A percentile compares a stretch with the other conserved stretches of the same genome.
These are phyloP conservation scores for Cicer chorassanicum DNA, from an alignment of 306 rosid species.

Conservation along the genomic window DNA sequence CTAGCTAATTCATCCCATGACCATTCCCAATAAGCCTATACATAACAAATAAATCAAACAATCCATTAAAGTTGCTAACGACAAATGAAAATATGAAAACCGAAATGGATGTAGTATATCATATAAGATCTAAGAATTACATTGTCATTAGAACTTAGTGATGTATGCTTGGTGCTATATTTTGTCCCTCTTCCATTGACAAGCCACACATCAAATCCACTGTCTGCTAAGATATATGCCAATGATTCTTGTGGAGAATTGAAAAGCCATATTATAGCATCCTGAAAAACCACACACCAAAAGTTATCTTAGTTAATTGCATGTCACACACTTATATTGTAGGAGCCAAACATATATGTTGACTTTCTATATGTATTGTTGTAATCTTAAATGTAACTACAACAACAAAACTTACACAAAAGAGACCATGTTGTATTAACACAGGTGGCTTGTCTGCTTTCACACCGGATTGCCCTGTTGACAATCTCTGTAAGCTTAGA, in stretches of 20 bases:
- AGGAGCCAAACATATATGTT: background rate
- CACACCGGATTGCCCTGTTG: constrained; percentile 42
- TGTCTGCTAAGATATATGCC: constrained; percentile 68
- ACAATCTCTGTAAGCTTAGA: constrained; percentile 70
- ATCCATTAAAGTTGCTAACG: background rate
- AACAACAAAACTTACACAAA: constrained; percentile 51
- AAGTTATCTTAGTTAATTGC: no score
- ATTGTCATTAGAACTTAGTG: constrained; percentile 49
- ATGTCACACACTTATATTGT: background rate
- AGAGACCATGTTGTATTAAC: constrained; percentile 66
- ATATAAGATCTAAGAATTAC: constrained; percentile 34
- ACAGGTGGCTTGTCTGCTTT: constrained; percentile 54
- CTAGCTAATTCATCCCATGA: constrained; percentile 84
- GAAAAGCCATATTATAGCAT: constrained; percentile 62
- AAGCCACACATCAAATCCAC: constrained; percentile 80
- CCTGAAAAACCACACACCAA: constrained; percentile 43
- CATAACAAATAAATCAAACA: background rate
- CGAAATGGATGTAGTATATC: background rate
- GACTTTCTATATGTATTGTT: no score
- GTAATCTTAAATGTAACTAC: background rate
- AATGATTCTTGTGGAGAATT: constrained; percentile 64
- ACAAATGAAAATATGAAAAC: background rate
- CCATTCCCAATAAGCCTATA: constrained; percentile 86
- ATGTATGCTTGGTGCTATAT: constrained; percentile 54
- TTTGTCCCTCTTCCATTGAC: constrained; percentile 66